Evolutionary conservation across 192 early-diverging fungal genomes (phyloP), one percentile per base, ranked within the genome.

Genomic region (Backusella morwellensis): DNA sequence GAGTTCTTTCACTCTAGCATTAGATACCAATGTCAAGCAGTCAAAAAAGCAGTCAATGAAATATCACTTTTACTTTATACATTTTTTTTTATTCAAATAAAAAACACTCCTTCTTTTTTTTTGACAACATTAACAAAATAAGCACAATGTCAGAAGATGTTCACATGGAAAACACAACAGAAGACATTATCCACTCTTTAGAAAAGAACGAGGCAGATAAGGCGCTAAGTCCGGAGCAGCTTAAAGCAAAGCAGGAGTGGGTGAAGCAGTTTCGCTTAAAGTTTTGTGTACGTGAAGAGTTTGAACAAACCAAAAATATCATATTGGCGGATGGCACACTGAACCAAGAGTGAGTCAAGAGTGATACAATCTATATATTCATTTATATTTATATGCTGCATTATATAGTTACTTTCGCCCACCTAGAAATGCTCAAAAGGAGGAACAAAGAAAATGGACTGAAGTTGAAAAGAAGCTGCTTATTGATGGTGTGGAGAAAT

Each of bases 261-360:
- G 85, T 96, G 54, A 94, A 91, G 63, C 80, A 87, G 56, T 90
- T 96, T 89, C 90, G 96, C 1, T 80, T 95, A n/a, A 88, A 93
- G 83, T 96, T 97, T 75, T 96, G 93, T 71, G 77, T 92, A 52
- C 76, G 95, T 41, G 87, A 91, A 36, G 95, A 96, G 73, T 94
- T 95, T 66, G 93, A 93, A 63, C 90, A 92, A 29, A 97, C 96
- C 21, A 91, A 94, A 54, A 90, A 86, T 68, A 94, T 97, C 78
- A 93, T 97, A 68, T 90, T 93, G 71, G 77, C 86, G 14, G 95
- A 94, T 66, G 96, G 96, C 14, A 92, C 88, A 32, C 83, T 97
- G 15, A 97, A 97, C 76, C 96, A 97, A 86, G 94, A 95, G 88
- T 94, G 87, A 41, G 83, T 52, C 9, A 5, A 19, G 19, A 63